phyloP scores from a whole-genome alignment of 768 basidiomycete species.

The Trametes coccinea region DNA sequence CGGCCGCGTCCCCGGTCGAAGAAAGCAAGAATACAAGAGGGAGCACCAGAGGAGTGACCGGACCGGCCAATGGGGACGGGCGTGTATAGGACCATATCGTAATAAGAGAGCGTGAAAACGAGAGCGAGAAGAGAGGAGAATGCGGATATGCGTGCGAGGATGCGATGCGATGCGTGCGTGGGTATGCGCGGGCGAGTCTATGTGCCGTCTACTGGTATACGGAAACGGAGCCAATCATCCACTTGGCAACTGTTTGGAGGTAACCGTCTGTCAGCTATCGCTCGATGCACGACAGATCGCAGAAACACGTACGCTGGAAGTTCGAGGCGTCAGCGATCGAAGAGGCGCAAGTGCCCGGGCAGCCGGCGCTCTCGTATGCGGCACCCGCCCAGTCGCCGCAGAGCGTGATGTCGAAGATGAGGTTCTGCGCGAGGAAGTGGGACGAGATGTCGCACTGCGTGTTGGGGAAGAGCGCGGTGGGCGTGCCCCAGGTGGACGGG shows the following conservation, averaged over 20 bases:
- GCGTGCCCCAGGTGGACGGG: constrained; percentile 44
- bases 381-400: constrained; percentile 47
- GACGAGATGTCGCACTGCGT: constrained; percentile 36
- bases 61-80: constrained; percentile 6
- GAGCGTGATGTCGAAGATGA: constrained; percentile 44
- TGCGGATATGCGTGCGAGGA: constrained; percentile 6
- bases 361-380: constrained; percentile 32
- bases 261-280: constrained; percentile 6
- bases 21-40: background rate
- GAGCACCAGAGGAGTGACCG: background rate
- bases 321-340: constrained; percentile 55
- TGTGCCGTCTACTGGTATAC: constrained; percentile 43
- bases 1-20: constrained; percentile 1
- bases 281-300: background rate
- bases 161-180: constrained; percentile 5
- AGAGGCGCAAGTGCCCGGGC: constrained; percentile 37
- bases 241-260: constrained; percentile 46
- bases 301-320: constrained; percentile 41
- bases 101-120: background rate
- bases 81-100: constrained; percentile 12
- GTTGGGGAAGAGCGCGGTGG: constrained; percentile 40
- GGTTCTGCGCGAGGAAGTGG: constrained; percentile 40
- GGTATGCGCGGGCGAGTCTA: constrained; percentile 14
- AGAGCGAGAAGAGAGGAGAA: background rate
- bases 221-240: constrained; percentile 57